phyloP scores from a whole-genome alignment of 2,329 filamentous ascomycete genomes.

The Blastomyces gilchristii region DNA sequence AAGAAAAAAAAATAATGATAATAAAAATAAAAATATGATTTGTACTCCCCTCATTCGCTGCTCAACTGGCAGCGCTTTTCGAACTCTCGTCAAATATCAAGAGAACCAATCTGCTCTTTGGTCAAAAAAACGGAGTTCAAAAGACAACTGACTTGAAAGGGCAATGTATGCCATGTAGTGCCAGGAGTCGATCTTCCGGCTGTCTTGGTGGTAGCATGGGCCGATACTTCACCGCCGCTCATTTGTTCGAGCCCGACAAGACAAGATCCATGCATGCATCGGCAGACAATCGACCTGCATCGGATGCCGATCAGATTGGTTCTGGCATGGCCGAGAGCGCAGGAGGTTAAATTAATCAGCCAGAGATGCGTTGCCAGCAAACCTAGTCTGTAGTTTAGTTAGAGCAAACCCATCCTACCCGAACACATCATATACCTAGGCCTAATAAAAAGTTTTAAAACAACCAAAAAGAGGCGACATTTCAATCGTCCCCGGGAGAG shows the following conservation, averaged over 20 bases:
- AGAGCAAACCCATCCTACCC: background rate
- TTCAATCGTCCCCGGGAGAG: background rate
- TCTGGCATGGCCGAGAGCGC: background rate
- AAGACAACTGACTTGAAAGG: background rate
- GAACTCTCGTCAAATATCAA: background rate
- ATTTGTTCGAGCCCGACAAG: constrained; percentile 2
- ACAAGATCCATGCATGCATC: background rate
- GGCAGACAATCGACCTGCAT: constrained; percentile 2
- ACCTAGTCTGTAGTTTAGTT: background rate
- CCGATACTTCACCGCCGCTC: constrained; percentile 1
- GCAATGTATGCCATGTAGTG: background rate
- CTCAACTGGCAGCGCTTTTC: no score
- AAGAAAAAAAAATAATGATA: background rate
- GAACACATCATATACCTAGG: background rate
- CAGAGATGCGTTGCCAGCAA: constrained; percentile 2
- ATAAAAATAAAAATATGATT: background rate
- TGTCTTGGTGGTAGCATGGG: background rate
- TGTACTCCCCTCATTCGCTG: background rate
- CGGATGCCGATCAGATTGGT: background rate
- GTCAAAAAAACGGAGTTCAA: background rate
- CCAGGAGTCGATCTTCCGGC: constrained; percentile 1
- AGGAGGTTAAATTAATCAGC: background rate
- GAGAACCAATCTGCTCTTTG: background rate
- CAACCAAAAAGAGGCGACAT: background rate
- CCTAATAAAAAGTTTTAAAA: background rate